A percentile compares a stretch with the other conserved stretches of the same genome.
Conservation (phyloP, 768 basidiomycete genomes). For the Suillus lakei region DNA sequence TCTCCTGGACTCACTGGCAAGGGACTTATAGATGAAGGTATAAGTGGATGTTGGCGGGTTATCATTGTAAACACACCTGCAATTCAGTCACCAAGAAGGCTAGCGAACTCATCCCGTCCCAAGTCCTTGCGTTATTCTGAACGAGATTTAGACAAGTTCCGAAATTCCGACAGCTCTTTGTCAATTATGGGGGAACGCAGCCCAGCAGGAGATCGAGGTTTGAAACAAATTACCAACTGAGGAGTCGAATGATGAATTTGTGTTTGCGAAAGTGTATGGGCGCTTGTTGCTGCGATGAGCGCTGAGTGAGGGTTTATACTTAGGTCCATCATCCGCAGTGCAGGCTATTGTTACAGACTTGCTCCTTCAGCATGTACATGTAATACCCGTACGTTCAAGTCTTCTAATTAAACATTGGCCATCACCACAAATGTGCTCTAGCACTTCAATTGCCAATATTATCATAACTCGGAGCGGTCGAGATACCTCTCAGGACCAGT, state of each 20-base stretch:
- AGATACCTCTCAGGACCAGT: too few relatives aligned
- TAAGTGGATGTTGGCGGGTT: conserved; percentile 14
- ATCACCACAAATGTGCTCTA: too few relatives aligned
- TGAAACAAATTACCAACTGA: not conserved
- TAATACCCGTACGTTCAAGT: too few relatives aligned
- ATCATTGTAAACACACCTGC: conserved; percentile 48
- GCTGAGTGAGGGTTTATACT: too few relatives aligned
- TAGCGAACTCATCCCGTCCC: conserved; percentile 65
- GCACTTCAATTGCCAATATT: too few relatives aligned
- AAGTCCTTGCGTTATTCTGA: not conserved
- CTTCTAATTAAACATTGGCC: too few relatives aligned
- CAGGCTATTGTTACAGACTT: too few relatives aligned
- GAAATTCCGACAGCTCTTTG: not conserved
- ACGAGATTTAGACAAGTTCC: too few relatives aligned
- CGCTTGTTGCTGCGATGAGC: not conserved
- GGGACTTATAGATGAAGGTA: conserved; percentile 52
- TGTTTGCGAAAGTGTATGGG: not conserved
- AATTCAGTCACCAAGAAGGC: conserved; percentile 77
- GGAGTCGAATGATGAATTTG: not conserved
- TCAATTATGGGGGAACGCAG: not conserved
- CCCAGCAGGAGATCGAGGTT: not conserved
- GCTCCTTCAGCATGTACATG: too few relatives aligned
- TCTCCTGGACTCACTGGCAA: conserved; percentile 86
- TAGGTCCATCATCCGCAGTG: too few relatives aligned
- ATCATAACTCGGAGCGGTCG: too few relatives aligned